Conservation (phyloP, 805 yeast species). For the Saccharomycopsis olivae region DNA sequence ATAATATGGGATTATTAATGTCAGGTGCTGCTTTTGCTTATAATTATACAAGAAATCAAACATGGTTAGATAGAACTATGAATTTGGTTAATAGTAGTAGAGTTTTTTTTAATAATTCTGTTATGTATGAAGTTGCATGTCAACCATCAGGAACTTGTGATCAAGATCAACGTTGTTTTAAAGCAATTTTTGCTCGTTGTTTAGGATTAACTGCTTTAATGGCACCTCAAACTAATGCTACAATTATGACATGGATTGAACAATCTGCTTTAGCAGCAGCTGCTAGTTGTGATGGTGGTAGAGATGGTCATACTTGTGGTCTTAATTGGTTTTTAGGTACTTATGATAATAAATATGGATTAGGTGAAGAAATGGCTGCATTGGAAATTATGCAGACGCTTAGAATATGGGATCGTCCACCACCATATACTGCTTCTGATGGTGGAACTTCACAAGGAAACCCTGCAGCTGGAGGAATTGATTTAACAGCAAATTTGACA, state of each 20-base stretch:
- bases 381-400: constrained; percentile 49
- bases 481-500: constrained; percentile 26
- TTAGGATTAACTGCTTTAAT: constrained; percentile 65
- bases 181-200: constrained; percentile 69
- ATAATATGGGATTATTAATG: constrained; percentile 72
- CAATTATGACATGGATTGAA: constrained; percentile 27
- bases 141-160: constrained; percentile 56
- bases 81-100: constrained; percentile 43
- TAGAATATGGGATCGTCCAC: constrained; percentile 27
- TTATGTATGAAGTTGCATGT: constrained; percentile 80
- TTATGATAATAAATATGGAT: constrained; percentile 69
- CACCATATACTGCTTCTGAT: constrained; percentile 49
- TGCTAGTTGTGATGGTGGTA: constrained; percentile 74
- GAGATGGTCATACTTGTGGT: constrained; percentile 86
- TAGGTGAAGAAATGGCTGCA: constrained; percentile 89
- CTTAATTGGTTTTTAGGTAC: constrained; percentile 57
- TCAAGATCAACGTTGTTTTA: constrained; percentile 87
- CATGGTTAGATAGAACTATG: constrained; percentile 57
- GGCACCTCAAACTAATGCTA: constrained; percentile 40
- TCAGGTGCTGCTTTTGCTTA: constrained; percentile 76
- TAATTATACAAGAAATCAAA: constrained; percentile 53
- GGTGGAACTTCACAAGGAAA: constrained; percentile 70
- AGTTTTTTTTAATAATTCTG: constrained; percentile 43
- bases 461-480: constrained; percentile 55
- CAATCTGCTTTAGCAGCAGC: constrained; percentile 67